These are phyloP conservation scores for Hyphodiscus hymeniophilus DNA, from an alignment of 495 filamentous ascomycete genomes.

Conservation along the genomic window DNA sequence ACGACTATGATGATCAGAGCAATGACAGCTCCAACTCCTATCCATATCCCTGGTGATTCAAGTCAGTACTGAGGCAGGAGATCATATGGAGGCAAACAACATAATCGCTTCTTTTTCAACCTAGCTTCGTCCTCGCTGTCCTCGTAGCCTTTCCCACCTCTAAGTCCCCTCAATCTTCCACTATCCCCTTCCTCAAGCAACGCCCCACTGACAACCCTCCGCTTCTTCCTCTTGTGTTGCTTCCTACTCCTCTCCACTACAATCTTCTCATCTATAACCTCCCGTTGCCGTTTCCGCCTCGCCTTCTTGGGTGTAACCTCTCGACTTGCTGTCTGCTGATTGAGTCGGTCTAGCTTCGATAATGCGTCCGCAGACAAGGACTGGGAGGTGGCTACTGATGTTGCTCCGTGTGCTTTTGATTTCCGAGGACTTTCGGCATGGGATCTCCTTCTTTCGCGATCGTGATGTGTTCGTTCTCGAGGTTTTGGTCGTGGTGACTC, in stretches of 20 bases:
- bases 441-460: conserved; percentile 5
- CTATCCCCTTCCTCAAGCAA: conserved; percentile 57
- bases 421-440: conserved; percentile 20
- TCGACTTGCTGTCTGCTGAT: conserved; percentile 27
- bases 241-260: conserved; percentile 19
- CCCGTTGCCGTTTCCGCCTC: conserved; percentile 24
- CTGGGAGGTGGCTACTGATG: conserved; percentile 26
- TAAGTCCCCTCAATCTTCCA: conserved; percentile 14
- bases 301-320: conserved; percentile 25
- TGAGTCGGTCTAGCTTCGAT: conserved; percentile 51
- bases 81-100: conserved; percentile 25
- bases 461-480: conserved; percentile 16
- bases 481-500: conserved; percentile 17
- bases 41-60: conserved; percentile 39
- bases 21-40: conserved; percentile 44
- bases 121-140: conserved; percentile 19
- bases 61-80: conserved; percentile 8
- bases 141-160: conserved; percentile 19
- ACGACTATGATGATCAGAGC: conserved; percentile 67
- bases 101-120: conserved; percentile 38
- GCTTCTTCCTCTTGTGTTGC: conserved; percentile 33
- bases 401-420: conserved; percentile 23
- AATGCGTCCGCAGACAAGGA: conserved; percentile 48
- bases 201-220: conserved; percentile 59
- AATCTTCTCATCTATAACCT: conserved; percentile 22